A percentile compares a stretch with the other conserved stretches of the same genome.
Evolutionary conservation across 192 early-diverging fungal species (phyloP).

Genomic region (Coemansia sp.): DNA sequence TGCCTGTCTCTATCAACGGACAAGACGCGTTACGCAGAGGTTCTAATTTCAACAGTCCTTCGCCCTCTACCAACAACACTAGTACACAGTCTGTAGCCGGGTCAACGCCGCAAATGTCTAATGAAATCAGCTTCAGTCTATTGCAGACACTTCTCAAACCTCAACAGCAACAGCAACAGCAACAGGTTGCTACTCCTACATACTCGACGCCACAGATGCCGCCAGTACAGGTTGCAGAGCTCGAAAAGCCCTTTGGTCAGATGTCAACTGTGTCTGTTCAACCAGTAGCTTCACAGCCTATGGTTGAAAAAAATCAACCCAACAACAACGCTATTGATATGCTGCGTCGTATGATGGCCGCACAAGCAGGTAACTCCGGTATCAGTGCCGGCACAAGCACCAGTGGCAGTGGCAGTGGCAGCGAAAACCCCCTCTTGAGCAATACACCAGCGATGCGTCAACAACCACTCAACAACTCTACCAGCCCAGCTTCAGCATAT

Average conservation of each 20-base stretch:
- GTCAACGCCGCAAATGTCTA: slow-evolving; percentile 32
- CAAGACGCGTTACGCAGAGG: slow-evolving; percentile 18
- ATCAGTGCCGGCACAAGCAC: not conserved
- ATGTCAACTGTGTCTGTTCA: not conserved
- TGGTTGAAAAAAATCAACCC: not conserved
- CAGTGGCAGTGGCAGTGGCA: not conserved
- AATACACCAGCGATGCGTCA: not conserved
- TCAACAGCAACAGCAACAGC: slow-evolving; percentile 9
- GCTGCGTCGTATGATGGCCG: slow-evolving; percentile 47
- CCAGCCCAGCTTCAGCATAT: not conserved
- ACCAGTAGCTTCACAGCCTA: not conserved
- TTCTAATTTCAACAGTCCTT: slow-evolving; percentile 23
- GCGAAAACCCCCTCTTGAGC: not conserved
- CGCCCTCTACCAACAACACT: slow-evolving; percentile 23
- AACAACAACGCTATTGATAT: slow-evolving; percentile 42
- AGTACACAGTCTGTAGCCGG: slow-evolving; percentile 29
- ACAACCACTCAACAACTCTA: not conserved
- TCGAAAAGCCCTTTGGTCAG: slow-evolving; percentile 23
- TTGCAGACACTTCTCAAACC: slow-evolving; percentile 47
- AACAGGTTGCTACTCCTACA: not conserved
- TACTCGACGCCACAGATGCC: slow-evolving; percentile 22
- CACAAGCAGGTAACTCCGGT: slow-evolving; percentile 18
- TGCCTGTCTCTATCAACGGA: slow-evolving; percentile 1
- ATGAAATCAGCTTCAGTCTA: slow-evolving; percentile 41
- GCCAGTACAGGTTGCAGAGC: slow-evolving; percentile 18